phyloP scores from a whole-genome alignment of 495 filamentous ascomycete genomes.

The Stereocaulon alpinum region DNA sequence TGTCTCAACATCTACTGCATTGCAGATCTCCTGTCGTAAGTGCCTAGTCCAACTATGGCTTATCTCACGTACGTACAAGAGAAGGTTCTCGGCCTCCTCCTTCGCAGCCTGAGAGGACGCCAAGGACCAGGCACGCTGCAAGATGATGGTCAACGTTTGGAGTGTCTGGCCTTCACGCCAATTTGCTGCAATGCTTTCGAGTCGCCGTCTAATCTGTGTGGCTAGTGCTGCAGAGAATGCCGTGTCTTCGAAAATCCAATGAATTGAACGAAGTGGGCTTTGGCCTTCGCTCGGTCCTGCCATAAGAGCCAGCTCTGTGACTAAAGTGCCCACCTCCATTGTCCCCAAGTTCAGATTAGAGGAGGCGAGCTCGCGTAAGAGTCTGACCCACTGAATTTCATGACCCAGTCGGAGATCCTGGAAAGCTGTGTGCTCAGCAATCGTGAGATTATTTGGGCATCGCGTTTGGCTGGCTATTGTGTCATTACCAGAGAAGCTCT shows the following conservation, averaged over 20 bases:
- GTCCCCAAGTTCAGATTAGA: constrained; percentile 44
- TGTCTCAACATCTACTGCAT: constrained; percentile 30
- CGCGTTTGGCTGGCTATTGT: constrained; percentile 42
- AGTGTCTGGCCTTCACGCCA: constrained; percentile 38
- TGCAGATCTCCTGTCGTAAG: constrained; percentile 36
- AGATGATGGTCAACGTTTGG: constrained; percentile 7
- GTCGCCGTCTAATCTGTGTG: constrained; percentile 32
- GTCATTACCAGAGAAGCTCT: constrained; percentile 44
- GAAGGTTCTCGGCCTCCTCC: constrained; percentile 10
- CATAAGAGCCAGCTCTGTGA: constrained; percentile 36
- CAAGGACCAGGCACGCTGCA: constrained; percentile 10
- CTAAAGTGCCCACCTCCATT: constrained; percentile 29
- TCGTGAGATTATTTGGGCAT: constrained; percentile 36
- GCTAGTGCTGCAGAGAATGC: constrained; percentile 35
- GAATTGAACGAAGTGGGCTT: constrained; percentile 31
- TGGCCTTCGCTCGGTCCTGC: constrained; percentile 32
- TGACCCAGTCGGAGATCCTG: constrained; percentile 38
- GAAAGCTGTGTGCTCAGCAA: constrained; percentile 42
- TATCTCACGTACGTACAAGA: constrained; percentile 23
- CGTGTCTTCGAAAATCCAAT: constrained; percentile 37
- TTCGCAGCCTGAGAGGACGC: background rate
- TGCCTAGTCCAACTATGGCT: constrained; percentile 34
- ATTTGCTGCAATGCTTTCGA: constrained; percentile 34
- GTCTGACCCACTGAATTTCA: constrained; percentile 36
- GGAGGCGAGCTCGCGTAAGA: constrained; percentile 42